Evolutionary conservation across 176 grass and related monocot species (phyloP), one percentile per base, ranked within the genome.

Genomic region (Calamus simplicifolius): DNA sequence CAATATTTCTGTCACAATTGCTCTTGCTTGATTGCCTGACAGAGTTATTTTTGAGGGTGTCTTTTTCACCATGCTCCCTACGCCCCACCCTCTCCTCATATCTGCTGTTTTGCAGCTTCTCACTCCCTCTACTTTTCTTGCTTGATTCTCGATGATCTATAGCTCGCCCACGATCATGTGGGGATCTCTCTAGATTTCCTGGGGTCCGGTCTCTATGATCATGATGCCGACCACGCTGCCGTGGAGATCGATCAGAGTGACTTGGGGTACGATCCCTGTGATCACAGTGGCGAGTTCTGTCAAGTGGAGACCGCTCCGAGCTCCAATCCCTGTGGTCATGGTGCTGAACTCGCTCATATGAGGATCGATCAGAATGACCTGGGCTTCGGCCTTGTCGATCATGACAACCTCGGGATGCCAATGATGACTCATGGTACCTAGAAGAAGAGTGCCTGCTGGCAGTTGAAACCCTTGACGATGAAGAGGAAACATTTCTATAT

Each of bases 21-120:
- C 79, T 83, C 70, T 77, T 98, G 66, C 77, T 89, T 69, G 84
- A 58, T 84, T 79, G 89, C 81, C 78, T 95, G 1, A 27, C 1
- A 50, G 81, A 82, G 54, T 77, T 89, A 55, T 61, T 79, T 80
- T 85, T 98, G 50, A 68, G 66, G 59, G 19, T 25, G 26, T 63
- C 70, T 73, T 73, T 73, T 38, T 62, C 58, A 52, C n/a, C 13
- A 13, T 35, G 23, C 3, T 55, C 59, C 59, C 51, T 63, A 17
- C 49, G 18, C 15, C 14, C 55, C 61, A 68, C 48, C 68, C 51
- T 83, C 19, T 98, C 93, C 35, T 82, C 79, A 56, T 54, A 43
- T 58, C 31, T 85, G 71, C 56, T 91, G 65, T 56, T 74, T 63
- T 88, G 76, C 30, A 66, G 71, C 57, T 74, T 85, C 31, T 76